Evolutionary conservation across 148 eudicot genomes (phyloP), one percentile per base, ranked within the genome.

Genomic region (Heliamphora exappendiculata): DNA sequence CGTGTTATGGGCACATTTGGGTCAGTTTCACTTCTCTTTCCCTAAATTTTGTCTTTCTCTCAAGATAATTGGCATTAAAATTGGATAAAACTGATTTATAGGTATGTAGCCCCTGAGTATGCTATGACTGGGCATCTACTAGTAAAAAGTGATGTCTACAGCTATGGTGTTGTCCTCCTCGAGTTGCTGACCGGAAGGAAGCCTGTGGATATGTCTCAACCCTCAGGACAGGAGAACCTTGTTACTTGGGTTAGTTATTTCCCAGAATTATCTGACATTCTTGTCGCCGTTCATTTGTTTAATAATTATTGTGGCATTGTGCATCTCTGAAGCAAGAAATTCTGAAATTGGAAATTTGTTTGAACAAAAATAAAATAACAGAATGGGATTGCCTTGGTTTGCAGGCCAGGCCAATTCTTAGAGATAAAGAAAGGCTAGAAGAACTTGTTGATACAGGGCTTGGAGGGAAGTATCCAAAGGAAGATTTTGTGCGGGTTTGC

Each of bases 1-100:
- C 90, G 98, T 70, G 97, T 94, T 70, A 92, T 94, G 97, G 98
- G 97, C 80, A 94, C 98, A 76, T 94, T 94, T 75, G 98, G 98
- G 97, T 92, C 74, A 89, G 98, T 77, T 26, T 29, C 31, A 53
- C 29, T 60, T 74, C 75, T 36, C 73, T 70, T 75, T n/a, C n/a
- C 53, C 47, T 69, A 53, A 77, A 49, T 17, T 57, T 58, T 14
- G 13, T 49, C 44, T 55, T 74, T 57, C 36, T 65, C 49, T 39
- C 13, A 39, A 60, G 51, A 50, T 66, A 62, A 63, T 14, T 55
- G 26, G 14, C 31, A 45, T 65, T 75, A 45, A 86, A 50, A 60
- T 55, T 71, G 69, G 69, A 67, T 67, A 39, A 51, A 51, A 74
- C 41, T 80, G 67, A 67, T 84, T 72, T 60, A 29, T 85, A 94